A percentile compares a stretch with the other conserved stretches of the same genome.
Conservation (phyloP, 2,329 filamentous ascomycete genomes). For the Corynespora cassiicola region DNA sequence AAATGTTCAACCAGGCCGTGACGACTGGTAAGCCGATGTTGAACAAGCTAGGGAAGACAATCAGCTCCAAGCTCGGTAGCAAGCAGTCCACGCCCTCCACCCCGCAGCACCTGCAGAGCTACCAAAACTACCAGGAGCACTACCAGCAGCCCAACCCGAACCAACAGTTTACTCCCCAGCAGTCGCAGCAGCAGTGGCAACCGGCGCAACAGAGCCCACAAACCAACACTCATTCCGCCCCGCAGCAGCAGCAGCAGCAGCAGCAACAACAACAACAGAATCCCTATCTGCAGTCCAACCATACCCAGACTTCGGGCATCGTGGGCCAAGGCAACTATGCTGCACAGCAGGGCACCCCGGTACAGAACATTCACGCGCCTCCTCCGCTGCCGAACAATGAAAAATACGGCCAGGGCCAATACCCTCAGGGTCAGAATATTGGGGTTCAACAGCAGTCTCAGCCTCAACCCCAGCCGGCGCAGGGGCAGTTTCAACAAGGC, state of each 20-base stretch:
- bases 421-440: constrained; percentile 4
- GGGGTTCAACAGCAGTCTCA: constrained; percentile 11
- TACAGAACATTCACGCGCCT: constrained; percentile 14
- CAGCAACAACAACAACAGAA: constrained; percentile 32
- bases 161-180: constrained; percentile 21
- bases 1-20: constrained; percentile 44
- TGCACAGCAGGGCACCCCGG: constrained; percentile 21
- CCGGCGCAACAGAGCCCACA: constrained; percentile 5
- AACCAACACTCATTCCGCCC: constrained; percentile 5
- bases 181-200: constrained; percentile 16
- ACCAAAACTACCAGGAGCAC: constrained; percentile 40
- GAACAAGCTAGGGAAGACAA: constrained; percentile 43
- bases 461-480: constrained; percentile 4
- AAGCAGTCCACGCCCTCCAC: constrained; percentile 28
- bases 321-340: constrained; percentile 36
- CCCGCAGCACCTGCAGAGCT: constrained; percentile 37
- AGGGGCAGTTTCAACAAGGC: background rate
- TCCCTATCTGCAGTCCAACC: constrained; percentile 29
- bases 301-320: constrained; percentile 27
- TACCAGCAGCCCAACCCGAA: constrained; percentile 27
- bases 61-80: constrained; percentile 39
- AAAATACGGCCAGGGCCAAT: constrained; percentile 15
- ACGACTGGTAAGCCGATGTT: constrained; percentile 44
- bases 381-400: constrained; percentile 21
- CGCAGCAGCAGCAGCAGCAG: constrained; percentile 20